Percentiles rank a stretch among this genome's conserved stretches.
phyloP scores from a whole-genome alignment of 768 basidiomycete species.

The Leccinum truebloodii region DNA sequence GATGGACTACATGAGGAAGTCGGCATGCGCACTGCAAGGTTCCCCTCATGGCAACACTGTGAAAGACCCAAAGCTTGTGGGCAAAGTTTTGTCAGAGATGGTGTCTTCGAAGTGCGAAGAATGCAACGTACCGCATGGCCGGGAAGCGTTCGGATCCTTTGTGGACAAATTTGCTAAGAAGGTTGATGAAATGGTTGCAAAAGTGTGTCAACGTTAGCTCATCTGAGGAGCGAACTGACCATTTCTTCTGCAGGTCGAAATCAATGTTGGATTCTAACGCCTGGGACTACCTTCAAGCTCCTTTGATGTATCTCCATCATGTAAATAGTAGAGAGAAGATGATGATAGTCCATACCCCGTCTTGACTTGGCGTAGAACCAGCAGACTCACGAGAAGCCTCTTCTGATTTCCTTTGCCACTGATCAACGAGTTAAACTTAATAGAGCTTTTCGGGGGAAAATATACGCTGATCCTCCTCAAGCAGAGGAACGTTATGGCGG shows the following conservation, averaged over 20 bases:
- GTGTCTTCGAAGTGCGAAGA: slow-evolving; percentile 4
- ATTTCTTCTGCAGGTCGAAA: slow-evolving; percentile 11
- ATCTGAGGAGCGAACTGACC: background rate
- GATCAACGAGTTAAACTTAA: too few species aligned
- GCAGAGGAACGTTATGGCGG: too few species aligned
- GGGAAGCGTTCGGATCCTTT: slow-evolving; percentile 11
- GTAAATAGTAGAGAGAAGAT: slow-evolving; percentile 13
- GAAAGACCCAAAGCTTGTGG: slow-evolving; percentile 4
- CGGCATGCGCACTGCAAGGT: slow-evolving; percentile 5
- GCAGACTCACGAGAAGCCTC: too few species aligned
- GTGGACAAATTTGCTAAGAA: slow-evolving; percentile 12
- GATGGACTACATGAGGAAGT: slow-evolving; percentile 17
- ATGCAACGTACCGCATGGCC: background rate
- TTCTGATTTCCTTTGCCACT: too few species aligned
- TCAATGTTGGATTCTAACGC: slow-evolving; percentile 7
- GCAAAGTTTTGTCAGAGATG: background rate
- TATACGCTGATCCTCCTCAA: too few species aligned
- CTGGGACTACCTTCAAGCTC: background rate
- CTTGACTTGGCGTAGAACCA: too few species aligned
- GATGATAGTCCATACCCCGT: background rate
- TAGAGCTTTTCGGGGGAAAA: too few species aligned
- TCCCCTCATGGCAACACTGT: background rate
- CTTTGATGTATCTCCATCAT: slow-evolving; percentile 1
- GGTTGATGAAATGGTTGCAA: slow-evolving; percentile 7
- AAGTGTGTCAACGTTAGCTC: slow-evolving; percentile 3